These are phyloP conservation scores for Golubevia pallescens DNA, from an alignment of 1,284 basidiomycete species.

Conservation along the genomic window DNA sequence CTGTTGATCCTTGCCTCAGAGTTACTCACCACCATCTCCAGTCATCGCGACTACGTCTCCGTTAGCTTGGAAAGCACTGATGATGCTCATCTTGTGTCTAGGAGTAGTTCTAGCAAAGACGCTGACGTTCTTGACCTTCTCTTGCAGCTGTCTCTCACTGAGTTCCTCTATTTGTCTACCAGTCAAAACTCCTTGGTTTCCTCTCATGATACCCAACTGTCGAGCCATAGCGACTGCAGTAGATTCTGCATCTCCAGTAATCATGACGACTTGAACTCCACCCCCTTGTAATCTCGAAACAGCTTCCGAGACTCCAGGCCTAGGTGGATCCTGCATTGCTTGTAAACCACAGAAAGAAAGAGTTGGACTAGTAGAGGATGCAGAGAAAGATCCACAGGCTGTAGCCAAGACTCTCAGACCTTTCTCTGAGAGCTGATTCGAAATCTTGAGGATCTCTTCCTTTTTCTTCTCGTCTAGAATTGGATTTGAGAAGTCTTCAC, in stretches of 20 bases:
- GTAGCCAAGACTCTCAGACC: slow-evolving; percentile 54
- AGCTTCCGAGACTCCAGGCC: slow-evolving; percentile 51
- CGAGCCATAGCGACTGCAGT: slow-evolving; percentile 54
- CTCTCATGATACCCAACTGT: slow-evolving; percentile 40
- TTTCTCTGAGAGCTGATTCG: slow-evolving; percentile 21
- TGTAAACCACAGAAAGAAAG: slow-evolving; percentile 52
- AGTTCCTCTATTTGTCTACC: slow-evolving; percentile 43
- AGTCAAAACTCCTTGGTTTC: slow-evolving; percentile 26
- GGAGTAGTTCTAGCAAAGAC: slow-evolving; percentile 59
- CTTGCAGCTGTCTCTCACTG: slow-evolving; percentile 48
- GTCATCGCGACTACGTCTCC: slow-evolving; percentile 58
- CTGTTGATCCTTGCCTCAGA: too few species aligned
- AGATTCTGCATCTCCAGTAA: slow-evolving; percentile 55
- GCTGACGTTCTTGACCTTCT: slow-evolving; percentile 40
- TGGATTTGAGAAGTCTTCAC: slow-evolving; percentile 20
- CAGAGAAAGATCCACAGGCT: slow-evolving; percentile 27
- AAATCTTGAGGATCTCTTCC: slow-evolving; percentile 19
- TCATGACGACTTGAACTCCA: slow-evolving; percentile 58
- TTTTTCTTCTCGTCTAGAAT: slow-evolving; percentile 30
- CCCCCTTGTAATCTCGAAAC: slow-evolving; percentile 36
- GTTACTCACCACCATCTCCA: too few species aligned
- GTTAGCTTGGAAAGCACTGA: slow-evolving; percentile 47
- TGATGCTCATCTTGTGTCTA: slow-evolving; percentile 60
- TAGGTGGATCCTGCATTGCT: slow-evolving; percentile 60
- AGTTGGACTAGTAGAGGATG: slow-evolving; percentile 18